Percentiles rank a stretch among this genome's conserved stretches.
Evolutionary conservation across 495 filamentous ascomycete species (phyloP).

Genomic region (Glonium stellatum): DNA sequence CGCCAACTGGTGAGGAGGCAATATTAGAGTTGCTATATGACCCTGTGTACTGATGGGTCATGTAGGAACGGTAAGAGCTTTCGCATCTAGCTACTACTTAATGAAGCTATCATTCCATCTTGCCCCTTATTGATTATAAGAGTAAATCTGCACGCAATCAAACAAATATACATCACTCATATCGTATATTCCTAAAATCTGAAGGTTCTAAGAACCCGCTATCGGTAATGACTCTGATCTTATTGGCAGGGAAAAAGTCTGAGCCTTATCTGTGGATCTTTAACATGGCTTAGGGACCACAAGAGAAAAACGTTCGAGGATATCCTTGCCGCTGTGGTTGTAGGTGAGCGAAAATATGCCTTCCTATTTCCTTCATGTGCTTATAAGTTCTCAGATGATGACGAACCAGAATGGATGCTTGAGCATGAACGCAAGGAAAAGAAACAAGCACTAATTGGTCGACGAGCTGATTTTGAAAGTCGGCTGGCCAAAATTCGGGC

Average conservation of each 20-base stretch:
- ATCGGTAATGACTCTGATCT: no score
- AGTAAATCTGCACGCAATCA: neutral
- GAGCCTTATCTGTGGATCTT: conserved; percentile 83
- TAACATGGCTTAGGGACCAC: conserved; percentile 89
- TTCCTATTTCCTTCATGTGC: neutral
- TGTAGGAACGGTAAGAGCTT: conserved; percentile 34
- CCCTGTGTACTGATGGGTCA: neutral
- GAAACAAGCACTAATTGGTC: conserved; percentile 55
- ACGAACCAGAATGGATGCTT: conserved; percentile 85
- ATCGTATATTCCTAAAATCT: no score
- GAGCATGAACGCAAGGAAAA: conserved; percentile 65
- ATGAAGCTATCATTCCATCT: neutral
- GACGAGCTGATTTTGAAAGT: conserved; percentile 63
- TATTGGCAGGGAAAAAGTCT: conserved; percentile 73
- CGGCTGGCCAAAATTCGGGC: conserved; percentile 60
- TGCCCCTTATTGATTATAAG: neutral
- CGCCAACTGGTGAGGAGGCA: conserved; percentile 61
- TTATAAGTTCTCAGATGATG: conserved; percentile 43
- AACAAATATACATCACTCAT: no score
- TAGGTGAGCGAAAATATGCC: conserved; percentile 12
- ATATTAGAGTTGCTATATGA: conserved; percentile 7
- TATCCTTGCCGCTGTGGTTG: conserved; percentile 31
- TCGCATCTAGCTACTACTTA: neutral
- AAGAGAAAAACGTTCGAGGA: conserved; percentile 63
- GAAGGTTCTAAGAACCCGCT: conserved; percentile 29